Conservation (phyloP, 2,329 filamentous ascomycete species). For the Cladosporium cucumerinum region DNA sequence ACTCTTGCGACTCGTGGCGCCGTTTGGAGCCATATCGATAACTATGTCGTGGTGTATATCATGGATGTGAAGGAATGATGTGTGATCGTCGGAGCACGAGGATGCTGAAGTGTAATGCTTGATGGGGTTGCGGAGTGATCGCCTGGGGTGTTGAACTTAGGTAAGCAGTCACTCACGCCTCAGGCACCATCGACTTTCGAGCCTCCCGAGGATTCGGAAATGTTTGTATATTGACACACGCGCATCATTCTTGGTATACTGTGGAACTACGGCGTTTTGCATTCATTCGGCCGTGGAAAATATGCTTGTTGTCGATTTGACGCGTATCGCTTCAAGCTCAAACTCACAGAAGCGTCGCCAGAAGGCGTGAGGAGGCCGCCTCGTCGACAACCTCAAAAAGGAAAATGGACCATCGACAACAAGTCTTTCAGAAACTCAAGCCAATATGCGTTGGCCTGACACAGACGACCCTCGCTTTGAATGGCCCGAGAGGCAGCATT, state of each 20-base stretch:
- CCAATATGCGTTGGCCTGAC: constrained; percentile 57
- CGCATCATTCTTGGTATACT: not conserved
- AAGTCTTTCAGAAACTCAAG: constrained; percentile 52
- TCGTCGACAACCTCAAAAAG: not conserved
- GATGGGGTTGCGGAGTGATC: not conserved
- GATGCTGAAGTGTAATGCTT: not conserved
- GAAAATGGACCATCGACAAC: constrained; percentile 31
- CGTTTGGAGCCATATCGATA: constrained; percentile 32
- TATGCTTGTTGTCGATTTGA: not conserved
- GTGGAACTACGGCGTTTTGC: not conserved
- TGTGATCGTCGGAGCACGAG: not conserved
- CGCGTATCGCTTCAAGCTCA: not conserved
- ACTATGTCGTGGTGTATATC: not conserved
- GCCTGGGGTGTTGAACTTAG: not conserved
- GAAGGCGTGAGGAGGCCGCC: not conserved
- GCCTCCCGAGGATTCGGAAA: not conserved
- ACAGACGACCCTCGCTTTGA: constrained; percentile 51
- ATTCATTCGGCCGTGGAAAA: not conserved
- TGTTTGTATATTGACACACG: not conserved
- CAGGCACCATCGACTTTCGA: not conserved
- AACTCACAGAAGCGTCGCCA: not conserved
- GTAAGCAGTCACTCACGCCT: not conserved
- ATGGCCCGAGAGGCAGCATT: constrained; percentile 43
- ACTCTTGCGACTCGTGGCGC: constrained; percentile 32
- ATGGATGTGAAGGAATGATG: not conserved